phyloP scores from a whole-genome alignment of 768 basidiomycete genomes.

The Macrolepiota albuminosa region DNA sequence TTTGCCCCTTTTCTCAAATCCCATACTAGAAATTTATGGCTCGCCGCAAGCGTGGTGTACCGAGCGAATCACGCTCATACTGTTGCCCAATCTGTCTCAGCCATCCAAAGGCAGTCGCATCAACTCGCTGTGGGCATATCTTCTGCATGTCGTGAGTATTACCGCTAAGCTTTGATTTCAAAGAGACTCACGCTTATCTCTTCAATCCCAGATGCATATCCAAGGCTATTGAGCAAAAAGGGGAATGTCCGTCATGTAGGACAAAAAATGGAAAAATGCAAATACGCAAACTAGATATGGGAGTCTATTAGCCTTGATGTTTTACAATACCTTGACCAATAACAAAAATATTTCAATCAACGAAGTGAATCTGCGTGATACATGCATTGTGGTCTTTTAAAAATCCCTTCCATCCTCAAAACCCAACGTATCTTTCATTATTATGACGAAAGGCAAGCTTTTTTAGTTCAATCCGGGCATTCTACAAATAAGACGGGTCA shows the following conservation, averaged over 20 bases:
- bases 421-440: too few species aligned
- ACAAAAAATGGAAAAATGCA: not conserved
- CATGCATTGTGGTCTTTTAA: not conserved
- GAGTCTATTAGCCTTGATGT: not conserved
- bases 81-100: slow-evolving; percentile 8
- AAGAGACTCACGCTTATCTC: not conserved
- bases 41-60: slow-evolving; percentile 7
- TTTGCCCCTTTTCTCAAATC: not conserved
- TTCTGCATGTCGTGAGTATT: slow-evolving; percentile 8
- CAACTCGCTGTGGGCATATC: slow-evolving; percentile 11
- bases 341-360: not conserved
- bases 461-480: too few species aligned
- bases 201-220: slow-evolving; percentile 1
- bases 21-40: slow-evolving; percentile 5
- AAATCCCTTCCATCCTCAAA: too few species aligned
- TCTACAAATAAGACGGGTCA: too few species aligned
- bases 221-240: slow-evolving; percentile 4
- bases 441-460: too few species aligned
- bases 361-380: not conserved
- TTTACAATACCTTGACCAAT: not conserved
- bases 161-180: too few species aligned
- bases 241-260: slow-evolving; percentile 6
- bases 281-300: slow-evolving; percentile 6
- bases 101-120: not conserved
- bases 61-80: not conserved